Evolutionary conservation across 2,329 filamentous ascomycete genomes (phyloP).

Genomic region (Orbilia quercus): DNA sequence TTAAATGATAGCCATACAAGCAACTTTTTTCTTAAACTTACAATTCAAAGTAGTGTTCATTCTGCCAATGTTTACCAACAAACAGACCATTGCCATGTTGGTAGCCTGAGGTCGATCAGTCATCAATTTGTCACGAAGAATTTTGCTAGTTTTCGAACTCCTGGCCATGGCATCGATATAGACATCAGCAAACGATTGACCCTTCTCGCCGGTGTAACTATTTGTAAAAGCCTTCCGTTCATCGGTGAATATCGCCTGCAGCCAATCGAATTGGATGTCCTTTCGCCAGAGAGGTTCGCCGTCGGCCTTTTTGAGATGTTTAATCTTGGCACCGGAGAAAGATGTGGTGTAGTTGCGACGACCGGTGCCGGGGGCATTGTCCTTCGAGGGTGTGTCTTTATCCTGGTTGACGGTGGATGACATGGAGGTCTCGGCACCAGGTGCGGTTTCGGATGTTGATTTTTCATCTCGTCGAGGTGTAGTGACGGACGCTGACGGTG

Average conservation of each 20-base stretch:
- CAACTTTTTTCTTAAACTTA: constrained; percentile 65
- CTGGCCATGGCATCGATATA: constrained; percentile 99
- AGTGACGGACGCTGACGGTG: constrained; percentile 27
- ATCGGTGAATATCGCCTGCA: constrained; percentile 82
- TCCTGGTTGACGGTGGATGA: constrained; percentile 15
- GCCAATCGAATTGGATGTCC: constrained; percentile 89
- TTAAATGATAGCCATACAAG: constrained; percentile 27
- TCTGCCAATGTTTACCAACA: constrained; percentile 93
- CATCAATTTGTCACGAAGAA: constrained; percentile 93
- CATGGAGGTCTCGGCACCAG: constrained; percentile 22
- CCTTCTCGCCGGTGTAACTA: constrained; percentile 82
- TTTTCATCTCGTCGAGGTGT: constrained; percentile 41
- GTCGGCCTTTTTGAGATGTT: constrained; percentile 88
- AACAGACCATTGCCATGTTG: constrained; percentile 99
- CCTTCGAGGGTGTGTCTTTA: constrained; percentile 51
- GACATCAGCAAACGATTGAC: constrained; percentile 84
- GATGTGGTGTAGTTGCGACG: constrained; percentile 56
- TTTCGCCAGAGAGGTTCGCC: constrained; percentile 86
- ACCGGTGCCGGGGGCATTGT: constrained; percentile 27
- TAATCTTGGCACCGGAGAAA: constrained; percentile 70
- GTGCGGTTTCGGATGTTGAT: constrained; percentile 19
- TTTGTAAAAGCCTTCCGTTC: constrained; percentile 84
- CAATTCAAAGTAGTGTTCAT: constrained; percentile 99
- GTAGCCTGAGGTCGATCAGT: constrained; percentile 91
- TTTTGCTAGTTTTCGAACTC: constrained; percentile 99